phyloP scores from a whole-genome alignment of 331 rosid genomes.

The Spiraea crenata region DNA sequence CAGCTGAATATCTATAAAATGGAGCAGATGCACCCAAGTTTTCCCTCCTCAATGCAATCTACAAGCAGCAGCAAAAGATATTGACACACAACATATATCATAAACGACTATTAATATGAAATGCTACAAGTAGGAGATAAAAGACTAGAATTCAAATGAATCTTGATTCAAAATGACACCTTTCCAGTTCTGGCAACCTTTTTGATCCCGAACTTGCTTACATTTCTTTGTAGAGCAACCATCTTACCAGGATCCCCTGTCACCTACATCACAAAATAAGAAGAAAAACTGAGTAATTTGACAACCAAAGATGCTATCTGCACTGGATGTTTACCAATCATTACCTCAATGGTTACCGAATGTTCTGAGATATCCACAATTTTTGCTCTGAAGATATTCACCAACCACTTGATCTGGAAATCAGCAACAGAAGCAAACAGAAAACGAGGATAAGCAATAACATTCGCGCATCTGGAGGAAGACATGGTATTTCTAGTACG shows the following conservation, averaged over 20 bases:
- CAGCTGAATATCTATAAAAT: constrained; percentile 92
- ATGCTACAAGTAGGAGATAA: constrained; percentile 11
- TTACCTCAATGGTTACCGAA: constrained; percentile 83
- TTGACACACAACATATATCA: constrained; percentile 15
- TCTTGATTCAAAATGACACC: constrained; percentile 39
- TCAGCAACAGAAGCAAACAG: constrained; percentile 10
- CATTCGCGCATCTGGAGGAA: constrained; percentile 6
- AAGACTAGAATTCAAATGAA: constrained; percentile 15
- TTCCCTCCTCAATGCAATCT: constrained; percentile 97
- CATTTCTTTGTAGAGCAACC: constrained; percentile 72
- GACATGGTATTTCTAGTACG: not conserved
- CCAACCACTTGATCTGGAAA: constrained; percentile 78
- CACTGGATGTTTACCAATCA: not conserved
- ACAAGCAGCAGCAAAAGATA: constrained; percentile 18
- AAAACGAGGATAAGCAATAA: not conserved
- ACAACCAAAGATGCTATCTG: not conserved
- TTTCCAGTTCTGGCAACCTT: constrained; percentile 97
- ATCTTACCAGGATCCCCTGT: constrained; percentile 97
- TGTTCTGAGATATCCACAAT: constrained; percentile 83
- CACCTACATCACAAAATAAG: constrained; percentile 44
- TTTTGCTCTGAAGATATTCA: constrained; percentile 74
- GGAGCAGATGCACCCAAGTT: constrained; percentile 93
- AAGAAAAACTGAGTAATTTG: not conserved
- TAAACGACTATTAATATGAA: constrained; percentile 17
- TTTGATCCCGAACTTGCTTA: constrained; percentile 81